Evolutionary conservation across 768 basidiomycete genomes (phyloP).

Genomic region (Trametes sanguinea): DNA sequence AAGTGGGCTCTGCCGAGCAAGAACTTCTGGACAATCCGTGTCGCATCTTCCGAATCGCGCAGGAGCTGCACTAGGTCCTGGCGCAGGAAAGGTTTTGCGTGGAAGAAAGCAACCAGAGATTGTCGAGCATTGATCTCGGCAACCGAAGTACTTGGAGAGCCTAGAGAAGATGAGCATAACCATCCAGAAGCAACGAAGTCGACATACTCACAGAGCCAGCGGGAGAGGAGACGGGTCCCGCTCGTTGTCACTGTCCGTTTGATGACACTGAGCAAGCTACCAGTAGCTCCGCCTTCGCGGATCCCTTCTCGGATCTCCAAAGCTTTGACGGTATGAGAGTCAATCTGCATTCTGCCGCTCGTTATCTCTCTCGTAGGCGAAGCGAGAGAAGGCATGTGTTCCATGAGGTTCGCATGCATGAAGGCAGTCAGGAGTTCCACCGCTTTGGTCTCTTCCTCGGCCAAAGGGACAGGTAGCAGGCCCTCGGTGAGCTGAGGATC

Average conservation of each 20-base stretch:
- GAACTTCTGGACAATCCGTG: constrained; percentile 78
- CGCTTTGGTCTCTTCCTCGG: constrained; percentile 53
- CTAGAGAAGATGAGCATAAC: constrained; percentile 38
- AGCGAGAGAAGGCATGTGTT: constrained; percentile 70
- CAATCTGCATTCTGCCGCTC: constrained; percentile 79
- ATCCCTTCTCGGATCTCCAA: constrained; percentile 80
- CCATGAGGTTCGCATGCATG: constrained; percentile 68
- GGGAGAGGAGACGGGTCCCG: constrained; percentile 70
- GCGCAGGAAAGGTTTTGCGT: constrained; percentile 59
- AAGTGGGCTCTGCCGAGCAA: constrained; percentile 66
- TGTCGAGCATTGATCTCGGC: constrained; percentile 73
- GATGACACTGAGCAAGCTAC: constrained; percentile 72
- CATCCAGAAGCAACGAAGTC: constrained; percentile 8
- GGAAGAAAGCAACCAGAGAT: constrained; percentile 74
- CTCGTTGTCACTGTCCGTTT: constrained; percentile 78
- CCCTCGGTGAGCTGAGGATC: constrained; percentile 2
- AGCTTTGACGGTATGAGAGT: constrained; percentile 85
- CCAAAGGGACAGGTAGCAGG: constrained; percentile 19
- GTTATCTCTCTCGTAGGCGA: constrained; percentile 57
- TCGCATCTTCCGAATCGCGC: constrained; percentile 63
- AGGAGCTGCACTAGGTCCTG: constrained; percentile 61
- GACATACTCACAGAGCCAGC: constrained; percentile 70
- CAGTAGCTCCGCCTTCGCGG: constrained; percentile 69
- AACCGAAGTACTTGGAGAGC: constrained; percentile 80
- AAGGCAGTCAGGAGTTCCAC: constrained; percentile 64